Conservation (phyloP, 139 green algal species). For the Yamagishiella unicocca region DNA sequence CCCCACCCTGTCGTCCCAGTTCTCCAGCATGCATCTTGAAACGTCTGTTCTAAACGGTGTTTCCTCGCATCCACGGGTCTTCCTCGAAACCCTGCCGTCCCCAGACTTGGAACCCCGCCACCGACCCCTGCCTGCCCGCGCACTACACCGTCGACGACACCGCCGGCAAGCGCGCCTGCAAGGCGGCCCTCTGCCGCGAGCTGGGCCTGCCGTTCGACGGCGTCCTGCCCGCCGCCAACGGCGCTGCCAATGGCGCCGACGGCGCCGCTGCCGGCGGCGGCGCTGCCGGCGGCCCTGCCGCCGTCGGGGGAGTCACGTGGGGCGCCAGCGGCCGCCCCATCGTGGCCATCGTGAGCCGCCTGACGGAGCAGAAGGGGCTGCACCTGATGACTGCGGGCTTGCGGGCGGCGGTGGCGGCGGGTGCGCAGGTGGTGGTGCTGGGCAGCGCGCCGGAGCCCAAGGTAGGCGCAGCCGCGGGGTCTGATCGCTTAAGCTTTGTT, state of each 20-base stretch:
- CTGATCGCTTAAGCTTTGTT: too few relatives aligned
- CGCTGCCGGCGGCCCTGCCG: too few relatives aligned
- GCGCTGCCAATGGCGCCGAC: background rate
- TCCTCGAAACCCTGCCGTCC: too few relatives aligned
- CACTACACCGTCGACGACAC: constrained; percentile 61
- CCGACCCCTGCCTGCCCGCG: constrained; percentile 25
- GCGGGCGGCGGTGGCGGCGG: constrained; percentile 35
- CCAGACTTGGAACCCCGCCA: constrained; percentile 40
- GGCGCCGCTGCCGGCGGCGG: too few relatives aligned
- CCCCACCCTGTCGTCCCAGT: too few relatives aligned
- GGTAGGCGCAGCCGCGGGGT: constrained; percentile 47
- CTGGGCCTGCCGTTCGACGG: constrained; percentile 57
- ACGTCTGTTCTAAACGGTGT: too few relatives aligned
- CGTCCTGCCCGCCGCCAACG: background rate
- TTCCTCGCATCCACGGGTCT: too few relatives aligned
- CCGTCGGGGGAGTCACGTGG: too few relatives aligned
- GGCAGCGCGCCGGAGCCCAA: constrained; percentile 57
- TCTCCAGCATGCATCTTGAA: too few relatives aligned
- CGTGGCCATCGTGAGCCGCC: constrained; percentile 84
- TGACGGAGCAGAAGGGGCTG: constrained; percentile 95
- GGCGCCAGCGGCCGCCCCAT: constrained; percentile 73
- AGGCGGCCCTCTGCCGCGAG: constrained; percentile 61
- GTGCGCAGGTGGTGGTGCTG: constrained; percentile 61
- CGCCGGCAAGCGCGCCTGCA: constrained; percentile 69
- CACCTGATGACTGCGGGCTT: constrained; percentile 87